Conservation (phyloP, 1,139 yeast species). For the Nakaseomyces kungkrabaensis region DNA sequence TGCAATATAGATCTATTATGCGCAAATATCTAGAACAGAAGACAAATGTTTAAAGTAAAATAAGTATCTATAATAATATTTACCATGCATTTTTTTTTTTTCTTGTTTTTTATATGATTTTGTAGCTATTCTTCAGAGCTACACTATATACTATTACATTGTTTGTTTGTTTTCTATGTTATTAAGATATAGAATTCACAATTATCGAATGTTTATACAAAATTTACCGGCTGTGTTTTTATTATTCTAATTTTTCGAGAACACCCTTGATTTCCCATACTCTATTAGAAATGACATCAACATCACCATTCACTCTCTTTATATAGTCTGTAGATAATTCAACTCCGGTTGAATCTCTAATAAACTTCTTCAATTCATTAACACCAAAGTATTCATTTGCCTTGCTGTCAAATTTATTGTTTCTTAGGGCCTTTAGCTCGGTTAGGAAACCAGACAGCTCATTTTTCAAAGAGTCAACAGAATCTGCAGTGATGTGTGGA, state of each 20-base stretch:
- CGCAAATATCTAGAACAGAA: conserved; percentile 11
- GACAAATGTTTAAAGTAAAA: not conserved
- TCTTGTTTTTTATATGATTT: not conserved
- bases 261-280: conserved; percentile 29
- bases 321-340: conserved; percentile 31
- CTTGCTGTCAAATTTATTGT: conserved; percentile 12
- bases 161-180: not conserved
- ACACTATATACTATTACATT: not conserved
- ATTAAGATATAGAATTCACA: not conserved
- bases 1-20: conserved; percentile 16
- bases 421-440: conserved; percentile 14
- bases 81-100: not conserved
- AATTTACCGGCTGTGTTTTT: not conserved
- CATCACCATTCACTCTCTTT: conserved; percentile 27
- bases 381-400: conserved; percentile 20
- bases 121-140: not conserved
- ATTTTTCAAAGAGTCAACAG: conserved; percentile 13
- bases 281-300: conserved; percentile 25
- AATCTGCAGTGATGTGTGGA: conserved; percentile 36
- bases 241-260: conserved; percentile 21
- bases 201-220: not conserved
- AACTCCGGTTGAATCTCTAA: conserved; percentile 28
- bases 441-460: conserved; percentile 18
- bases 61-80: not conserved
- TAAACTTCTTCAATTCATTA: conserved; percentile 17